Conservation (phyloP, 2,329 filamentous ascomycete species). For the Periglandula ipomoeae region DNA sequence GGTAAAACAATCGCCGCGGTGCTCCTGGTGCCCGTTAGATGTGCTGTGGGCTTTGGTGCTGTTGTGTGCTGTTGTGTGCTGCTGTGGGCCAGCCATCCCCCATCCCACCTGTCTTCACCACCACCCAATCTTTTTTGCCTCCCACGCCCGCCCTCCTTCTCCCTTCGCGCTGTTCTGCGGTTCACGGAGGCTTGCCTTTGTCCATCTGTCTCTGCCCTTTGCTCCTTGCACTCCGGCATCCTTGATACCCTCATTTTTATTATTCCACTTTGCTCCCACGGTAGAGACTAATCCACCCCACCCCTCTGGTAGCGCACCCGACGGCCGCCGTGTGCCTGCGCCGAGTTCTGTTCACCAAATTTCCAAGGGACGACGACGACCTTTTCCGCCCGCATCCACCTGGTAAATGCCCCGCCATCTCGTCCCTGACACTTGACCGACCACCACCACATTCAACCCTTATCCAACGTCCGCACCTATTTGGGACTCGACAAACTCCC, state of each 20-base stretch:
- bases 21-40: no score
- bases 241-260: slow-evolving; percentile 1
- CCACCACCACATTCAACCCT: slow-evolving; percentile 2
- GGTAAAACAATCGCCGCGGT: neutral
- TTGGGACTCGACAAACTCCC: neutral
- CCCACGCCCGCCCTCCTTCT: neutral
- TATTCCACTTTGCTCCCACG: neutral
- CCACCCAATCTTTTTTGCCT: slow-evolving; percentile 2
- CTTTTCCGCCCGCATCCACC: neutral
- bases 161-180: neutral
- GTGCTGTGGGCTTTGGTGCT: no score
- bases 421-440: slow-evolving; percentile 2
- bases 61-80: neutral
- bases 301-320: neutral
- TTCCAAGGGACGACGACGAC: neutral
- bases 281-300: neutral
- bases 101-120: neutral
- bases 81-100: neutral
- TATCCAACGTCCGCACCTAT: neutral
- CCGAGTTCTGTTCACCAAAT: neutral
- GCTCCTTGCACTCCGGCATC: neutral
- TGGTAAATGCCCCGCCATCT: slow-evolving; percentile 8
- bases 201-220: neutral
- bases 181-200: slow-evolving; percentile 2
- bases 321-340: neutral